A percentile compares a stretch with the other conserved stretches of the same genome.
Evolutionary conservation across 257 asterid genomes (phyloP).

Genomic region (Penstemon barbatus): DNA sequence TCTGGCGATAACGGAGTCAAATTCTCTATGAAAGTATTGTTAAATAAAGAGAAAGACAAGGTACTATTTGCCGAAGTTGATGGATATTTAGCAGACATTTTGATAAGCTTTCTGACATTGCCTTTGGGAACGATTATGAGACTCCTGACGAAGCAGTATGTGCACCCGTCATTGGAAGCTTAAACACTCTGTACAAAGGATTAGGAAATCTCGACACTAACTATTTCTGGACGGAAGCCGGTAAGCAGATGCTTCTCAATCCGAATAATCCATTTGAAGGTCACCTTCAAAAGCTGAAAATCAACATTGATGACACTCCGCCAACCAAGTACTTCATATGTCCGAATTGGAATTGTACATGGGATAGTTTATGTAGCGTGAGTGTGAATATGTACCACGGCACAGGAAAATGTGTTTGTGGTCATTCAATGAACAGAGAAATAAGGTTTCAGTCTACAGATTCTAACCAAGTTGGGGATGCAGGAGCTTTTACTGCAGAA

Average conservation of each 20-base stretch:
- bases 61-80: not conserved
- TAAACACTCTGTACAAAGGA: not conserved
- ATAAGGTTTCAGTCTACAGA: not conserved
- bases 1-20: not conserved
- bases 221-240: not conserved
- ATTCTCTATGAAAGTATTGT: not conserved
- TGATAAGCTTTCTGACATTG: not conserved
- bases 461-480: not conserved
- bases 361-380: too few species aligned
- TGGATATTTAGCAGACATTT: not conserved
- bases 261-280: constrained; percentile 9
- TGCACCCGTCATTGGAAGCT: constrained; percentile 16
- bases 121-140: constrained; percentile 15
- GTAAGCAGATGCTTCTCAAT: constrained; percentile 24
- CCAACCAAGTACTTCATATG: not conserved
- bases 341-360: not conserved
- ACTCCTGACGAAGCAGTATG: constrained; percentile 9
- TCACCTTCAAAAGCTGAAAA: not conserved
- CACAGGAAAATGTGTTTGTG: not conserved
- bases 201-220: not conserved
- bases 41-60: not conserved
- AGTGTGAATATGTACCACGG: not conserved
- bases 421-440: not conserved
- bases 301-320: not conserved
- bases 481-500: not conserved